Evolutionary conservation across 176 grass and related monocot genomes (phyloP), one percentile per base, ranked within the genome.

Genomic region (Avena sativa): DNA sequence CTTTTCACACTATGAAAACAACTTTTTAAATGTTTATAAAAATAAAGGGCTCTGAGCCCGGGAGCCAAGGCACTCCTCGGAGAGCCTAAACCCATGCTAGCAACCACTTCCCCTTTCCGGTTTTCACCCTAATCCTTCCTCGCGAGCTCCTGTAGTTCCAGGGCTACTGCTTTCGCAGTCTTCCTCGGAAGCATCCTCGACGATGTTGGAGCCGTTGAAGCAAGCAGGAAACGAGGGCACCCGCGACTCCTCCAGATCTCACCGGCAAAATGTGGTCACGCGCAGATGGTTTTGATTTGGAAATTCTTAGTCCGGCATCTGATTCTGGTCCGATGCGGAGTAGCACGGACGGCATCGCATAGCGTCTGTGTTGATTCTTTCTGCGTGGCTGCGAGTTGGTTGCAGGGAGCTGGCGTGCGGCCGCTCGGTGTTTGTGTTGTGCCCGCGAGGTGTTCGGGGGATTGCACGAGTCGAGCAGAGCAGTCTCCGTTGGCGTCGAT

Each of bases 361-460:
- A 47, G 65, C 32, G 19, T 30, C 26, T 0, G 13, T 76, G 71
- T 12, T 38, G 26, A 21, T 16, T 36, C 71, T 15, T 16, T 36
- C 71, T 15, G 3, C 23, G 12, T 78, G 12, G 16, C 62, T 10
- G 80, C 19, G 30, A 32, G 49, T 76, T 38, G 49, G 12, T 17
- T 19, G 62, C 51, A 48, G 1, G 26, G 26, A 6, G 12, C 23
- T 26, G 1, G 59, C 52, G 52, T 57, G 55, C 32, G 0, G 71
- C 30, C 6, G 30, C 60, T 19, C 16, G 71, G 72, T 23, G 23
- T 17, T 50, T 64, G 17, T 61, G 86, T 32, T 2, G 61, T 88
- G 63, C 74, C 74, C 13, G 74, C 61, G 63, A 72, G 64, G 74
- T 84, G 87, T 79, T 88, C 64, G 74, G 15, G 12, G 38, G 32